Evolutionary conservation across 2,329 filamentous ascomycete species (phyloP).

Genomic region (Aspergillus transmontanensis): DNA sequence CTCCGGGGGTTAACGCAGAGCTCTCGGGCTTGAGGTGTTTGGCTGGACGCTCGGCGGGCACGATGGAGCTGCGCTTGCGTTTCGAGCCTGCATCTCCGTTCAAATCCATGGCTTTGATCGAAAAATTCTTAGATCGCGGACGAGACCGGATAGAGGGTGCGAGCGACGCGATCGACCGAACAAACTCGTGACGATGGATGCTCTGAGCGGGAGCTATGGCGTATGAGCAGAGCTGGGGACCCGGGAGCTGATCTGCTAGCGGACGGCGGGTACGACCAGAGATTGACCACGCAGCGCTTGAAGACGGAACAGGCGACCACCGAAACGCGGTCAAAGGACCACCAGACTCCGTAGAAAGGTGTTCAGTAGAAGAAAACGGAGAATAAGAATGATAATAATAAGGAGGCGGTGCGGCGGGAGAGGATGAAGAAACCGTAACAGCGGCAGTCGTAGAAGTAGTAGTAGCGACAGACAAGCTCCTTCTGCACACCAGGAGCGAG

Average conservation of each 20-base stretch:
- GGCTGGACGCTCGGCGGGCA: conserved; percentile 53
- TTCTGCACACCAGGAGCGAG: conserved; percentile 32
- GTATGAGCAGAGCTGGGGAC: conserved; percentile 12
- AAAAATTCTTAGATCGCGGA: conserved; percentile 9
- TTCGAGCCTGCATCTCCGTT: conserved; percentile 54
- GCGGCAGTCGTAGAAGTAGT: conserved; percentile 19
- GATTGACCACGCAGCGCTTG: background rate
- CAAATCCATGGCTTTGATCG: conserved; percentile 47
- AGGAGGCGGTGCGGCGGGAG: conserved; percentile 15
- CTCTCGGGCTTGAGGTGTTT: conserved; percentile 58
- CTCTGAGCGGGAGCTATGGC: conserved; percentile 12
- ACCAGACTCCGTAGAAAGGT: background rate
- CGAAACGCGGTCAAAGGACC: background rate
- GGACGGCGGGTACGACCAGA: background rate
- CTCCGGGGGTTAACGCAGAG: conserved; percentile 42
- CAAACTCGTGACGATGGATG: conserved; percentile 18
- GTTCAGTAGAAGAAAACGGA: conserved; percentile 1
- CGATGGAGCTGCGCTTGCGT: conserved; percentile 58
- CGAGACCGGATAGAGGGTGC: conserved; percentile 6
- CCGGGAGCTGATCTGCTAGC: conserved; percentile 2
- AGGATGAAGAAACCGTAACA: conserved; percentile 12
- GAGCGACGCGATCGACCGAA: conserved; percentile 16
- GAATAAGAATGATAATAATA: background rate
- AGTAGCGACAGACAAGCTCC: conserved; percentile 32
- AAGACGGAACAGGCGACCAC: background rate